A percentile compares a stretch with the other conserved stretches of the same genome.
These are phyloP conservation scores for Arxiozyma bovina DNA, from an alignment of 1,139 yeast genomes.

Conservation along the genomic window DNA sequence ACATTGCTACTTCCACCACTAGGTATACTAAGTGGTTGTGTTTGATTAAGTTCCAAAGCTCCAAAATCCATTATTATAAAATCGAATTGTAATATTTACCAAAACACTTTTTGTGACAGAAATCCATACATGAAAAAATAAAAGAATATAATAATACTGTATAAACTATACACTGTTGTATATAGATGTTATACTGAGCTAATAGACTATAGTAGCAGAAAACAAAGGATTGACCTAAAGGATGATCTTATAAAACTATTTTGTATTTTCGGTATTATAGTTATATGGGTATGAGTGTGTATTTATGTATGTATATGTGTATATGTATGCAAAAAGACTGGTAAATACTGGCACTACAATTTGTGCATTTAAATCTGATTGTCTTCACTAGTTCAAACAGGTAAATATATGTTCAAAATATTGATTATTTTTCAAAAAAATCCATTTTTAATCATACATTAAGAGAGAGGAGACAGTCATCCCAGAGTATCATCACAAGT, in stretches of 20 bases:
- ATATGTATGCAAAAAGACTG: too few species aligned
- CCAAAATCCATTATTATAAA: conserved; percentile 2
- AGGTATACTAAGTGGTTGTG: not conserved
- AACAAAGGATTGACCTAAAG: not conserved
- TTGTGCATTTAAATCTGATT: too few species aligned
- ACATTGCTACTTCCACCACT: not conserved
- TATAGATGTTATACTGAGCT: not conserved
- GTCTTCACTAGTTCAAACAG: not conserved
- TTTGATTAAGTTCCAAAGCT: not conserved
- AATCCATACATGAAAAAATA: not conserved
- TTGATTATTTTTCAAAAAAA: too few species aligned
- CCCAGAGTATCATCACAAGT: not conserved
- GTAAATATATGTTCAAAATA: too few species aligned
- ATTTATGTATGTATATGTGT: too few species aligned
- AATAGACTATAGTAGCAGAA: not conserved
- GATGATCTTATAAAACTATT: not conserved
- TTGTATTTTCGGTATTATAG: not conserved
- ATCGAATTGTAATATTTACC: not conserved
- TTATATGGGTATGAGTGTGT: not conserved
- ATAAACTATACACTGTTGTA: not conserved
- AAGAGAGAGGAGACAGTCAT: not conserved
- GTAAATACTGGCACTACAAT: not conserved
- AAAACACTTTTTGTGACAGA: not conserved
- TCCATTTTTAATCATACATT: too few species aligned
- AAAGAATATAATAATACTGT: not conserved